Percentiles rank a stretch among this genome's conserved stretches.
phyloP scores from a whole-genome alignment of 2,329 filamentous ascomycete genomes.

The Magnaporthiopsis poae region DNA sequence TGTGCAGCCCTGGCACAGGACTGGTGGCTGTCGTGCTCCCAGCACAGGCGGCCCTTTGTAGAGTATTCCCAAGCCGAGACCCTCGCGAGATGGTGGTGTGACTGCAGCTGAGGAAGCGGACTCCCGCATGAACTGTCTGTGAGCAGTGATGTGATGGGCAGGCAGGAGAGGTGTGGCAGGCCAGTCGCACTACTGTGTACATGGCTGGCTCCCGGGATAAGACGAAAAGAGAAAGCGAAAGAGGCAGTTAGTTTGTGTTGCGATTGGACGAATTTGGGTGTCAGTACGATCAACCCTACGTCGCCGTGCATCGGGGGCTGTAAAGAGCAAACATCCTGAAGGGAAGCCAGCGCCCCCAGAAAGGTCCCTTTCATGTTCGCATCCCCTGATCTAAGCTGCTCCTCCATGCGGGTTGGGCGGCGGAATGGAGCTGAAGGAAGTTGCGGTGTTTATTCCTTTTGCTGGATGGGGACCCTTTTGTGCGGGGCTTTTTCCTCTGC shows the following conservation, averaged over 20 bases:
- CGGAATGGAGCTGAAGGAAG: not conserved
- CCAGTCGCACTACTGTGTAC: not conserved
- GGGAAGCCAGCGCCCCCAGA: not conserved
- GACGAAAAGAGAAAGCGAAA: not conserved
- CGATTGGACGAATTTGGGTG: not conserved
- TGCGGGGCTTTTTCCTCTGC: not conserved
- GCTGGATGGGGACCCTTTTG: too few relatives aligned
- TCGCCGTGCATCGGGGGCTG: not conserved
- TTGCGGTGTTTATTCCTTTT: not conserved
- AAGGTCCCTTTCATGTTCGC: not conserved
- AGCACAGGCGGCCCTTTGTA: too few relatives aligned
- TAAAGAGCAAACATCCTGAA: not conserved
- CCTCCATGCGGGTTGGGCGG: not conserved
- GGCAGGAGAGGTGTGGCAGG: not conserved
- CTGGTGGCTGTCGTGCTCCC: not conserved
- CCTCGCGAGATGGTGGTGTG: not conserved
- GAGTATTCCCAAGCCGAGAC: too few relatives aligned
- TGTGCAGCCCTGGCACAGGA: not conserved
- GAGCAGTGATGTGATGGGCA: not conserved
- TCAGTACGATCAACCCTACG: not conserved
- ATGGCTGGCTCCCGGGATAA: not conserved
- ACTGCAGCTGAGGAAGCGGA: not conserved
- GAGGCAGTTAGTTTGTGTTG: not conserved
- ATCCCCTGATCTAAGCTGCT: not conserved
- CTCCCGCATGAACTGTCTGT: not conserved